Evolutionary conservation across 768 basidiomycete genomes (phyloP), one percentile per base, ranked within the genome.

Genomic region (Suillus fuscotomentosus): DNA sequence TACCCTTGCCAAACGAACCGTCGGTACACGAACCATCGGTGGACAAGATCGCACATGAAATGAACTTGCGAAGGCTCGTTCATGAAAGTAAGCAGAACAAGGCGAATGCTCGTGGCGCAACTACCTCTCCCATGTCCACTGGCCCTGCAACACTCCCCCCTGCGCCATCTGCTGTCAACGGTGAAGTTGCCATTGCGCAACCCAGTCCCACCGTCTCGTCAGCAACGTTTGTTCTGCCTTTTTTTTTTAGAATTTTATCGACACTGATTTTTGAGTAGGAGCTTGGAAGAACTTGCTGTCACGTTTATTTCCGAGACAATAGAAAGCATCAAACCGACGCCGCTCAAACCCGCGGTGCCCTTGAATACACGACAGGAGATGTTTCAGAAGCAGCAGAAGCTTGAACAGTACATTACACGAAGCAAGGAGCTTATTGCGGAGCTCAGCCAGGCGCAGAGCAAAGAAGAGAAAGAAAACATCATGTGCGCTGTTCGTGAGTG

Each of bases 291-390:
- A 56, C 74, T 88, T 41, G 86, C 86, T 1, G 78, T 81, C 56
- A 84, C 84, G 0, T 85, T 88, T 67, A 87, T 88, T 63, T 79
- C 82, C 0, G 83, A 86, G 73, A 81, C 85, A 17, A 84, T 87
- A 45, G 80, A 84, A 71, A 79, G 78, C 11, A 71, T 77, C 51
- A 77, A 80, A 61, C 72, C 79, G 6, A 39, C 69, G 27, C 63
- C 65, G 48, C 31, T 50, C 24, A 68, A 70, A 59, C 53, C 54
- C 38, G 8, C 67, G 3, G 60, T 24, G 31, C 61, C 59, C 5
- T 68, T 60, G 63, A 70, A 22, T 38, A 17, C 61, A 79, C 79
- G 63, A 67, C 65, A 70, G 60, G 61, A 67, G 2, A 73, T 87
- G 13, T 83, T 81, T 15, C 81, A 79, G 10, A 83, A 82, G 71